Evolutionary conservation across 495 filamentous ascomycete species (phyloP).

Genomic region (Podospora fimiseda): DNA sequence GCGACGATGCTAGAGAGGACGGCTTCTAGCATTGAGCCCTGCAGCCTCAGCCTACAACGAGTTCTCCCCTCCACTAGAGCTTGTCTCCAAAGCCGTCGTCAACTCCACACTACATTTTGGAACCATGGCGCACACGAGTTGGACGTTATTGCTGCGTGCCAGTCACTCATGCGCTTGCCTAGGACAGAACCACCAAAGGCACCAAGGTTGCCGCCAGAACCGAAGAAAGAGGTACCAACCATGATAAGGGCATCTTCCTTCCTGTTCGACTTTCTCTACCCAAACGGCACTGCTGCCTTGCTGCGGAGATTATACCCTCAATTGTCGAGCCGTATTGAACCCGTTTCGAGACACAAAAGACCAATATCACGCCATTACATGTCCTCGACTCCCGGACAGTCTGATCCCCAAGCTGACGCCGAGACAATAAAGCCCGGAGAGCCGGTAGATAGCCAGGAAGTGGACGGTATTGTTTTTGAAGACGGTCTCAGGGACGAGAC

Average conservation of each 20-base stretch:
- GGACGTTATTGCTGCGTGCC: conserved; percentile 48
- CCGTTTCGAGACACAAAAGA: not conserved
- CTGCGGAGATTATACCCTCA: conserved; percentile 32
- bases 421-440: not conserved
- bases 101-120: conserved; percentile 62
- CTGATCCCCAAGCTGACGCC: not conserved
- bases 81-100: conserved; percentile 50
- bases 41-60: conserved; percentile 54
- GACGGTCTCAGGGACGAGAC: not conserved
- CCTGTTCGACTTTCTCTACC: conserved; percentile 61
- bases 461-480: too few relatives aligned
- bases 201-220: conserved; percentile 11
- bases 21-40: conserved; percentile 68
- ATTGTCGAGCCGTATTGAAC: conserved; percentile 10
- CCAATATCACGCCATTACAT: conserved; percentile 15
- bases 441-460: too few relatives aligned
- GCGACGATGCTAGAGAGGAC: conserved; percentile 77
- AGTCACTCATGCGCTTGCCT: conserved; percentile 29
- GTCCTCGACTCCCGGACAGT: conserved; percentile 7
- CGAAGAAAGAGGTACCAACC: conserved; percentile 16
- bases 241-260: conserved; percentile 36
- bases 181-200: conserved; percentile 3
- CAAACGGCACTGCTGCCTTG: conserved; percentile 44
- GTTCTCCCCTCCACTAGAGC: conserved; percentile 52
- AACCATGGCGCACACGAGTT: conserved; percentile 53